A percentile compares a stretch with the other conserved stretches of the same genome.
These are phyloP conservation scores for Phallus indusiatus DNA, from an alignment of 768 basidiomycete genomes.

Conservation along the genomic window DNA sequence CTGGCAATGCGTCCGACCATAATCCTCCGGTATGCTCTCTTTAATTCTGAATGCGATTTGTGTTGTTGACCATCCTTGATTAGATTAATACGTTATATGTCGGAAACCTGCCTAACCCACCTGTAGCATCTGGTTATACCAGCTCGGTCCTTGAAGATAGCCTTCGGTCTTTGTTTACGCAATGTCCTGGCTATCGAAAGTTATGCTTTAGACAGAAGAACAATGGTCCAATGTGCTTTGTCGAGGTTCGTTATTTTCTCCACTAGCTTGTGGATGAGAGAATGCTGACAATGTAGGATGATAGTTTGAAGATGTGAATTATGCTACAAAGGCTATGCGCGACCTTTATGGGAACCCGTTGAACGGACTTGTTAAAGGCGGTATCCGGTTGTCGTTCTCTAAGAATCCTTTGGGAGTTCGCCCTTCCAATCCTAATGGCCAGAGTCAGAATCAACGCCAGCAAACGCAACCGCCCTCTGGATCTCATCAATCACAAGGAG, in stretches of 20 bases:
- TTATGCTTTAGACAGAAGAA: conserved; percentile 93
- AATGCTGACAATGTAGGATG: conserved; percentile 7
- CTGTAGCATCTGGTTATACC: conserved; percentile 60
- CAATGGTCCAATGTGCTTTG: conserved; percentile 99
- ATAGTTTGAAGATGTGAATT: conserved; percentile 84
- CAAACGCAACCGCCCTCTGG: too few species aligned
- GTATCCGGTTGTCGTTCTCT: conserved; percentile 95
- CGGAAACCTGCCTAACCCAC: conserved; percentile 87
- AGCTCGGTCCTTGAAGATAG: conserved; percentile 81
- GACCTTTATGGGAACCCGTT: conserved; percentile 90
- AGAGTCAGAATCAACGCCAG: neutral
- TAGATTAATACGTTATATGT: conserved; percentile 98
- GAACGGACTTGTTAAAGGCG: conserved; percentile 86
- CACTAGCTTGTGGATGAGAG: neutral
- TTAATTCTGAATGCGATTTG: neutral
- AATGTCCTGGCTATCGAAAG: conserved; percentile 78
- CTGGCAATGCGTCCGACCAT: conserved; percentile 55
- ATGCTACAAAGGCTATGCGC: conserved; percentile 78
- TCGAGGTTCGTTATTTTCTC: conserved; percentile 55
- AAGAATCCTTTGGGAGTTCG: conserved; percentile 96
- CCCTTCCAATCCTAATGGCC: conserved; percentile 43
- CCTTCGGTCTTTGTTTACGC: conserved; percentile 71
- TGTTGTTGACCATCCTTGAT: conserved; percentile 6
- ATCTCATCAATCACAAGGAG: too few species aligned
- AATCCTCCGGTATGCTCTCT: conserved; percentile 72